Conservation (phyloP, 73 alveolate genomes). For the Paraurostyla sp. region DNA sequence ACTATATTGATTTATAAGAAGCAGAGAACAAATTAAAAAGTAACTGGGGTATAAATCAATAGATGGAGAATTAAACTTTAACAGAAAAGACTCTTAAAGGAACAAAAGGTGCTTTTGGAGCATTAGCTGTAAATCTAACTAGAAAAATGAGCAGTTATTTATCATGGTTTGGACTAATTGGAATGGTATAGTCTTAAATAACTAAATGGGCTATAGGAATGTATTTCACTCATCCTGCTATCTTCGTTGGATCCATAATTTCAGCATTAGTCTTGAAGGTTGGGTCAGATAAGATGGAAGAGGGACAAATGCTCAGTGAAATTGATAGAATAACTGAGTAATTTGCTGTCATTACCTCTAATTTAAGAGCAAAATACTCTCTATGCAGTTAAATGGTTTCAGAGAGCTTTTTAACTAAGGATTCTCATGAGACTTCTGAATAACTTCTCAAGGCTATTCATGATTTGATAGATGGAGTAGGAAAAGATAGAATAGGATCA, state of each 20-base stretch:
- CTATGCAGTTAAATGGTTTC: background rate
- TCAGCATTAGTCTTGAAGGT: background rate
- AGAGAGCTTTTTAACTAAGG: constrained; percentile 1
- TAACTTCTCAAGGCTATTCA: background rate
- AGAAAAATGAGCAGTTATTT: background rate
- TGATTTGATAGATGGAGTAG: background rate
- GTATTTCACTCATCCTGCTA: constrained; percentile 35
- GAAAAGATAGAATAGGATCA: constrained; percentile 19
- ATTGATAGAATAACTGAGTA: constrained; percentile 4
- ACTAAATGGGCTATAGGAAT: background rate
- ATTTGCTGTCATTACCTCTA: background rate
- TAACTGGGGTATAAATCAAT: background rate
- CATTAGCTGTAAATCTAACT: background rate
- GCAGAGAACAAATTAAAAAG: background rate
- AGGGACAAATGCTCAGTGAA: background rate
- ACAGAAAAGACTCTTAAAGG: background rate
- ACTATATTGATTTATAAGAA: background rate
- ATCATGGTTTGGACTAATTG: constrained; percentile 27
- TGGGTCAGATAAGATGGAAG: constrained; percentile 33
- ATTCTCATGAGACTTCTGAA: background rate
- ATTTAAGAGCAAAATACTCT: background rate
- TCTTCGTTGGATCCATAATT: background rate
- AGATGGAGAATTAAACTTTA: background rate
- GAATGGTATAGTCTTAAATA: background rate
- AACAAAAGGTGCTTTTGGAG: background rate